Base-by-base conservation (phyloP, 306 rosid species). In the Trifolium repens region DNA sequence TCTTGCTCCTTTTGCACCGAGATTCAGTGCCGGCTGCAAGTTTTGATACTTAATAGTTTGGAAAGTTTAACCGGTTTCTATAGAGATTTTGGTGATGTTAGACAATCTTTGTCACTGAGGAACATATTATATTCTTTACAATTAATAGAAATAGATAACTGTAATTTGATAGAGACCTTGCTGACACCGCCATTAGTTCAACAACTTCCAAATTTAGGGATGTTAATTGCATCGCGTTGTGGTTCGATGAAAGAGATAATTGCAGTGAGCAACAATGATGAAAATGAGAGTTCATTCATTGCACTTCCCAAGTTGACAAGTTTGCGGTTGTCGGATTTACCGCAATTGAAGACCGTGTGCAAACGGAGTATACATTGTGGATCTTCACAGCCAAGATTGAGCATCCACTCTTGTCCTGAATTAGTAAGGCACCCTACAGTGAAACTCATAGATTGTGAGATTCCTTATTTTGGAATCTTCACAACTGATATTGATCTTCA, bases 211-310 rank as follows among this genome's bases (percentile, higher is more conserved):
- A 75, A 75, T 22, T 11, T 75, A 1, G 65, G 19, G 54, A 4
- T 2, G 0, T 4, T 75, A 37, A 0, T 0, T 0, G 57, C 65
- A 10, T 0, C 0, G 2, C 0, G 0, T 2, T 75, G 73, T 6
- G 0, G 9, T 12, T 75, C 79, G 24, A 24, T 75, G 58, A 53
- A 75, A 30, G 66, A 75, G 54, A 39, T 75, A 75, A 37, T 75
- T 1, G 43, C 72, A 3, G 5, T 5, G 35, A 7, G 13, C 13
- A 12, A 37, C 46, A 2, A 6, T 16, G 63, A 10, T 5, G 67
- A 57, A 0, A 24, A 14, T 72, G 78, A 9, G 3, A 30, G n/a
- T 58, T 16, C 16, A 14, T 1, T 4, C 67, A 62, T 62, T 34
- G 10, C 3, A 7, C 70, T 74, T 54, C 61, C 70, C 37, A 61